phyloP scores from a whole-genome alignment of 345 rosid genomes.

The Populus davidiana region DNA sequence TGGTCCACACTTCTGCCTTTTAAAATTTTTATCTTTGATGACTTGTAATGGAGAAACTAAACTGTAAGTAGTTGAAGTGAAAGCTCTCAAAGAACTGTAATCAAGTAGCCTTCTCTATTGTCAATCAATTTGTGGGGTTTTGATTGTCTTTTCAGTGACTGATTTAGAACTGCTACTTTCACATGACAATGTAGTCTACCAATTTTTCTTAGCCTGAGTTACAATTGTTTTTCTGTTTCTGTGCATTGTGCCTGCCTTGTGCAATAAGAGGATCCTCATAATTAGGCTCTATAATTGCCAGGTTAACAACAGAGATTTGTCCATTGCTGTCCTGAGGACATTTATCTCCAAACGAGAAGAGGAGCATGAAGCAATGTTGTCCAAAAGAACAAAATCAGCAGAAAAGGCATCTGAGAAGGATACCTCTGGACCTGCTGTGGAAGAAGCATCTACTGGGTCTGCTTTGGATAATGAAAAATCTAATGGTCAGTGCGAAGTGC shows the following conservation, averaged over 20 bases:
- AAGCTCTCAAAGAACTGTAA: neutral
- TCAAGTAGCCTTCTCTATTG: neutral
- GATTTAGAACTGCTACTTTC: neutral
- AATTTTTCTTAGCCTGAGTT: neutral
- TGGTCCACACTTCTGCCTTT: too few relatives aligned
- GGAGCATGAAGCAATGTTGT: slow-evolving; percentile 59
- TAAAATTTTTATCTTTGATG: too few relatives aligned
- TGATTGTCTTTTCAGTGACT: neutral
- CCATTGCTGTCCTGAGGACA: slow-evolving; percentile 81
- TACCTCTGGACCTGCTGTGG: slow-evolving; percentile 29
- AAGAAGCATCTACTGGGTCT: slow-evolving; percentile 33
- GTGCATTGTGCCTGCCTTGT: neutral
- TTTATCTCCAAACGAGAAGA: slow-evolving; percentile 61
- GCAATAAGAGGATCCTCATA: slow-evolving; percentile 7
- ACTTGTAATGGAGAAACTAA: neutral
- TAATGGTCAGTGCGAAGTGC: slow-evolving; percentile 40
- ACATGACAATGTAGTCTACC: neutral
- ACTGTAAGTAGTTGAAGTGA: neutral
- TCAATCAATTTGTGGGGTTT: neutral
- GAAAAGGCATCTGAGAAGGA: slow-evolving; percentile 39
- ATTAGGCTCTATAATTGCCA: slow-evolving; percentile 23
- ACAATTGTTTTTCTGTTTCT: neutral
- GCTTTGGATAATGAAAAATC: slow-evolving; percentile 32
- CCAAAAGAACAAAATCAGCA: slow-evolving; percentile 50
- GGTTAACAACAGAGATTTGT: slow-evolving; percentile 93